Evolutionary conservation across 192 early-diverging fungal genomes (phyloP), one percentile per base, ranked within the genome.

Genomic region (Coemansia sp.): DNA sequence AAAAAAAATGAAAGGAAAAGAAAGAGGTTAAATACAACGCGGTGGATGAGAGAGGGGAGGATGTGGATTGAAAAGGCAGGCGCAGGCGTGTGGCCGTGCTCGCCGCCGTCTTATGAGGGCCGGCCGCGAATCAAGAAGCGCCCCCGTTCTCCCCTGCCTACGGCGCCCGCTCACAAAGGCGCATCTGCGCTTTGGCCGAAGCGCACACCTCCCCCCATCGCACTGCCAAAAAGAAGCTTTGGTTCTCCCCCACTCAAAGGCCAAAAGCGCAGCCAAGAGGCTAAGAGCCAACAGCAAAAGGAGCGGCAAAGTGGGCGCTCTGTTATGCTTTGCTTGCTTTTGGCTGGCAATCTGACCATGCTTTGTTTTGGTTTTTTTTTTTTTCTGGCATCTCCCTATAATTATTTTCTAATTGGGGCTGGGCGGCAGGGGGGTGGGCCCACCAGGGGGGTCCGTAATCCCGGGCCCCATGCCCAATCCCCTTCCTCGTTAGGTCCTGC

Each of bases 1-100:
- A 81, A 75, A 63, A 68, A 74, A 60, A 60, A 70, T 56, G 54
- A 62, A 60, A 72, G 66, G 48, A 59, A 54, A n/a, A 19, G 21
- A 46, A 45, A 62, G 46, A 60, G 36, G 61, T 62, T 61, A 77
- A 77, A 77, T 77, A 77, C 33, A 46, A 21, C 40, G 29, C 68
- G 29, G 34, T 37, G 27, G 39, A 69, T 44, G 59, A 33, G 48
- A 29, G 44, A 24, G 33, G 48, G 24, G 46, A 48, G 63, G 44
- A 40, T 34, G 53, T 59, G 66, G 44, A 39, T 45, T 45, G 41
- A 45, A 59, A 66, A 39, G 19, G 31, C 42, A 44, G 54, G 54
- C 51, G 51, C 51, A 54, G 51, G 51, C 53, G 53, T 54, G 53
- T 54, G 53, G 53, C 53, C 53, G 53, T 29, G 53, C 53, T 29